phyloP scores from a whole-genome alignment of 176 grass and related monocot species.

The Melocanna baccifera region DNA sequence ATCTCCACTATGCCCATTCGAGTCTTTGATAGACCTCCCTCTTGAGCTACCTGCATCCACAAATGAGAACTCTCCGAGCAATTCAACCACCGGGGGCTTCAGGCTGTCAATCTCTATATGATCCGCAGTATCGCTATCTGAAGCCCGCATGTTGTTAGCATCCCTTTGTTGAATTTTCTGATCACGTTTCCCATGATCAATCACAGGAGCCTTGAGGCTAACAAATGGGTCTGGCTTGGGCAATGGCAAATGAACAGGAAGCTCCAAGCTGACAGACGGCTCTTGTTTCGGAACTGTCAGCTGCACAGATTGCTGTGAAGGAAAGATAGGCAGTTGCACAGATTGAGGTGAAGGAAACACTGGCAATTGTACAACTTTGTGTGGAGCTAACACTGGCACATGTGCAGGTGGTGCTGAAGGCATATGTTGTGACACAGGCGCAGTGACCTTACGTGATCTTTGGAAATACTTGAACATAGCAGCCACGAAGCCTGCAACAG shows the following conservation, averaged over 20 bases:
- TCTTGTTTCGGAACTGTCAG: not conserved
- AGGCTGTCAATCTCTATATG: slow-evolving; percentile 5
- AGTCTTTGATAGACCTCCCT: slow-evolving; percentile 1
- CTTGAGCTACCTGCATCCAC: not conserved
- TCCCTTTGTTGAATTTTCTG: slow-evolving; percentile 15
- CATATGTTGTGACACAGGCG: not conserved
- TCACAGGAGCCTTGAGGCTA: not conserved
- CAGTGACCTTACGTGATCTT: not conserved
- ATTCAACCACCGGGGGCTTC: slow-evolving; percentile 30
- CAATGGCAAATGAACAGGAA: not conserved
- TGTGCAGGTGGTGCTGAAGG: not conserved
- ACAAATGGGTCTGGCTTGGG: not conserved
- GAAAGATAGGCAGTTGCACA: not conserved
- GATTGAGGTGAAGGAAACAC: not conserved
- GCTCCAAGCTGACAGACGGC: not conserved
- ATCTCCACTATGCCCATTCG: slow-evolving; percentile 14
- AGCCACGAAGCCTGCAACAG: slow-evolving; percentile 20
- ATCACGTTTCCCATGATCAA: not conserved
- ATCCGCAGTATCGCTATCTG: not conserved
- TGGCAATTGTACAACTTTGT: not conserved
- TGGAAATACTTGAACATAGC: slow-evolving; percentile 30
- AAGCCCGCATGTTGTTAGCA: not conserved
- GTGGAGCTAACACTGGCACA: slow-evolving; percentile 1
- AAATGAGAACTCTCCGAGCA: slow-evolving; percentile 45
- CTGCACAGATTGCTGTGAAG: not conserved